Evolutionary conservation across 2,329 filamentous ascomycete species (phyloP), one percentile per base, ranked within the genome.

Genomic region (Aspergillus sp.): DNA sequence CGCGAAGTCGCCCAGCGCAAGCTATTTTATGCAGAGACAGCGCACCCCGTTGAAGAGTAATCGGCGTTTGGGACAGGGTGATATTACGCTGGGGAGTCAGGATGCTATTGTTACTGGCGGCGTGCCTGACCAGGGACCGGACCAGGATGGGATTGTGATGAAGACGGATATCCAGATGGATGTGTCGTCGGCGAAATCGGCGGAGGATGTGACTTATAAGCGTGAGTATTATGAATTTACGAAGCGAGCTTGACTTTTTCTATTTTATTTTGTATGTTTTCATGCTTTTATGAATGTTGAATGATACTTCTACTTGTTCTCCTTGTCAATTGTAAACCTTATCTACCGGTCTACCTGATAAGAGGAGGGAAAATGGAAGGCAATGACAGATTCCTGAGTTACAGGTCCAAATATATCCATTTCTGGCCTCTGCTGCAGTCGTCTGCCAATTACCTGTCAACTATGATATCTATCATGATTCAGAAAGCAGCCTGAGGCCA

Each of bases 151-250:
- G 5, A 60, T 60, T 24, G 20, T 58, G 17, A 55, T 60, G 47
- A 58, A 60, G 32, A 58, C 58, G 12, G 52, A 56, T 42, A 58
- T 60, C 12, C 48, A 58, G 4, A 50, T 48, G 50, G 49, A 57
- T 48, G 45, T 60, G 17, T 18, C 20, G 22, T 8, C 5, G 26
- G 9, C 24, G 9, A 17, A 34, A n/a, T 48, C 44, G 17, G 12
- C 24, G 7, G 44, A 48, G 26, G 9, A 22, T 48, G 4, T 12
- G 4, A 20, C 15, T 34, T 32, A 34, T 48, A 34, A 18, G 5
- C 30, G 12, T 4, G 44, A 34, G 44, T 48, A 32, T 11, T 48
- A 36, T 48, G 26, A 48, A 18, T 48, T 48, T 20, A 15, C 20
- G 43, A 30, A 12, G 24, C 24, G 22, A 13, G 18, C 3, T 30